A percentile compares a stretch with the other conserved stretches of the same genome.
phyloP scores from a whole-genome alignment of 441 rosid genomes.

The Gossypium aridum region DNA sequence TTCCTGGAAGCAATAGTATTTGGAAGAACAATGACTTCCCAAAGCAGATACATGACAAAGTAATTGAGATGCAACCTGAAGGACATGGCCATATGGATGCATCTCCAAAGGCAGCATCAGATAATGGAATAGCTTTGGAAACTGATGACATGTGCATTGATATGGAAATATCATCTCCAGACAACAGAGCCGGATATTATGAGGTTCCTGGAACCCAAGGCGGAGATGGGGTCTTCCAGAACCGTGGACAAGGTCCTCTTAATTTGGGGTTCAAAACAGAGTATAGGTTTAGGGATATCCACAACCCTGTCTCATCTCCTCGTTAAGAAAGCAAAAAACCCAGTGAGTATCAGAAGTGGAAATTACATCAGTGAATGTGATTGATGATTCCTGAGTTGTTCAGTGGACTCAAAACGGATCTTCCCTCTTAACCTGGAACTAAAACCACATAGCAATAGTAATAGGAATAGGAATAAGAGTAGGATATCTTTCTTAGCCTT shows the following conservation, averaged over 20 bases:
- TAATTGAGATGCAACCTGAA: neutral
- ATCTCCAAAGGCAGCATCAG: neutral
- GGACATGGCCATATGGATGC: neutral
- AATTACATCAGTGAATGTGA: neutral
- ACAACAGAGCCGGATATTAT: neutral
- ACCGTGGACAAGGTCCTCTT: neutral
- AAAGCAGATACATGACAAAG: neutral
- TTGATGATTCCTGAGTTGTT: too few species aligned
- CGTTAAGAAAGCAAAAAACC: neutral
- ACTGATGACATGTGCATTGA: constrained; percentile 1
- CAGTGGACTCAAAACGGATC: neutral
- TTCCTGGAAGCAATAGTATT: neutral
- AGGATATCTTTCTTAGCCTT: neutral
- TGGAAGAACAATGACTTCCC: neutral
- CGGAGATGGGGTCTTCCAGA: neutral
- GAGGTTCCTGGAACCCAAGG: neutral
- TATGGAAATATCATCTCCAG: constrained; percentile 10
- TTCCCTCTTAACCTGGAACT: neutral
- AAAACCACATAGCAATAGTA: neutral
- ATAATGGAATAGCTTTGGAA: neutral
- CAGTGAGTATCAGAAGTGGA: neutral
- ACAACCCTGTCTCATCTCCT: neutral
- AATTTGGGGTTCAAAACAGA: neutral
- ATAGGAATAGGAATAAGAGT: neutral
- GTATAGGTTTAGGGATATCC: neutral